phyloP scores from a whole-genome alignment of 495 filamentous ascomycete species.

The Aspergillus ellipticus region DNA sequence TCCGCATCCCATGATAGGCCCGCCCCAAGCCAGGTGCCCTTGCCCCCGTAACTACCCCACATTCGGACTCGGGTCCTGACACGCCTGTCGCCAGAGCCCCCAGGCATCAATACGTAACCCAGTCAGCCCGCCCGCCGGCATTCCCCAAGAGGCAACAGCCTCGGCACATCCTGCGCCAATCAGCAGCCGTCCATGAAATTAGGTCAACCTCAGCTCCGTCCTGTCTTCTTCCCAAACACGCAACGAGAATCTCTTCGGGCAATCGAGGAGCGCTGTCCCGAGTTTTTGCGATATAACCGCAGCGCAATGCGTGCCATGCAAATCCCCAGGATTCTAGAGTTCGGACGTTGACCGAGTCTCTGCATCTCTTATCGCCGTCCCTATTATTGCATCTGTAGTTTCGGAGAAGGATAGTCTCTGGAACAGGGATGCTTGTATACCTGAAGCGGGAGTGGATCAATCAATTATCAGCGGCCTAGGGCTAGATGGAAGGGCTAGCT shows the following conservation, averaged over 20 bases:
- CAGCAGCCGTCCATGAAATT: slow-evolving; percentile 20
- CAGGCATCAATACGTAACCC: neutral
- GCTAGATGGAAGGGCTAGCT: no score
- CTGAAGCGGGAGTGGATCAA: no score
- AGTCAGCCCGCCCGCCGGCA: neutral
- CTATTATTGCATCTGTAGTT: no score
- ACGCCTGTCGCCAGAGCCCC: neutral
- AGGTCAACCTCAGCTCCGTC: neutral
- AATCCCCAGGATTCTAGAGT: neutral
- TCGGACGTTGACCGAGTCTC: neutral
- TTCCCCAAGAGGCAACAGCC: neutral
- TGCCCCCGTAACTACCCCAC: neutral
- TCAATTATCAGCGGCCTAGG: no score
- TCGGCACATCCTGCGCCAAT: neutral
- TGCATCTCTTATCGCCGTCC: no score
- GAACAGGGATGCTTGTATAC: no score
- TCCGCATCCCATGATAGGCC: neutral
- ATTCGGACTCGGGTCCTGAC: neutral
- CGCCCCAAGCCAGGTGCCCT: neutral
- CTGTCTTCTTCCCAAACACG: neutral
- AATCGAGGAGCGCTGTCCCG: neutral
- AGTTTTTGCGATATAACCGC: neutral
- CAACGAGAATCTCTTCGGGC: neutral
- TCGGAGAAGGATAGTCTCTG: no score
- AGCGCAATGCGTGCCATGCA: neutral